Conservation (phyloP, 495 filamentous ascomycete species). For the Xylaria nigripes region DNA sequence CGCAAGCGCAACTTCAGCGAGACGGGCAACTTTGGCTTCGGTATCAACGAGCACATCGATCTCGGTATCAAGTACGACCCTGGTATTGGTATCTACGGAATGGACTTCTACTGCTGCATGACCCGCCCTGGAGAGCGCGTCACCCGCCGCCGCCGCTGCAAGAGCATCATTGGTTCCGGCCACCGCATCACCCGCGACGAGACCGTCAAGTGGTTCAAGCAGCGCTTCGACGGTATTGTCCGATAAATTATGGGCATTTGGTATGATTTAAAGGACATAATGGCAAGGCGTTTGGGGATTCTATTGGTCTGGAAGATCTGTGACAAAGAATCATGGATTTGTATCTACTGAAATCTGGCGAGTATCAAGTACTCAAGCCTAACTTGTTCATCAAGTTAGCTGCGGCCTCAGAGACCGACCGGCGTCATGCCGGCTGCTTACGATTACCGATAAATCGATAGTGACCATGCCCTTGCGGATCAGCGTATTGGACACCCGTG, state of each 20-base stretch:
- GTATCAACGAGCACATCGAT: slow-evolving; percentile 99
- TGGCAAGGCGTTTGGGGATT: slow-evolving; percentile 28
- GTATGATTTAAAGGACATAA: slow-evolving; percentile 14
- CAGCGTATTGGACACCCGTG: background rate
- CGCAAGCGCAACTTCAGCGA: slow-evolving; percentile 98
- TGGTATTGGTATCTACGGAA: slow-evolving; percentile 98
- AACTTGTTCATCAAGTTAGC: slow-evolving; percentile 40
- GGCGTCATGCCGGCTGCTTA: slow-evolving; percentile 49
- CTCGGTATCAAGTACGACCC: slow-evolving; percentile 99
- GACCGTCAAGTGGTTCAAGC: slow-evolving; percentile 99
- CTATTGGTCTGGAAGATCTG: slow-evolving; percentile 27
- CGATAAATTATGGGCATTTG: slow-evolving; percentile 51
- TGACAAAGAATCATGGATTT: slow-evolving; percentile 35
- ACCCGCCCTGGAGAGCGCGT: slow-evolving; percentile 96
- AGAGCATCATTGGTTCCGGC: slow-evolving; percentile 72
- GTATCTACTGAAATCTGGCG: slow-evolving; percentile 35
- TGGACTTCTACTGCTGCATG: slow-evolving; percentile 99
- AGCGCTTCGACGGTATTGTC: slow-evolving; percentile 96
- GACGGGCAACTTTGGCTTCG: slow-evolving; percentile 99
- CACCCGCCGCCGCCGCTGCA: slow-evolving; percentile 83
- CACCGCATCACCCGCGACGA: slow-evolving; percentile 90
- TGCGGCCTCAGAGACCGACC: slow-evolving; percentile 58
- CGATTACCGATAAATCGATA: slow-evolving; percentile 15
- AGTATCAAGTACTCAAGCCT: slow-evolving; percentile 32
- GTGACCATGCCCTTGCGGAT: slow-evolving; percentile 15